These are phyloP conservation scores for Pseudogymnoascus sp. DNA, from an alignment of 2,329 filamentous ascomycete species.

Conservation along the genomic window DNA sequence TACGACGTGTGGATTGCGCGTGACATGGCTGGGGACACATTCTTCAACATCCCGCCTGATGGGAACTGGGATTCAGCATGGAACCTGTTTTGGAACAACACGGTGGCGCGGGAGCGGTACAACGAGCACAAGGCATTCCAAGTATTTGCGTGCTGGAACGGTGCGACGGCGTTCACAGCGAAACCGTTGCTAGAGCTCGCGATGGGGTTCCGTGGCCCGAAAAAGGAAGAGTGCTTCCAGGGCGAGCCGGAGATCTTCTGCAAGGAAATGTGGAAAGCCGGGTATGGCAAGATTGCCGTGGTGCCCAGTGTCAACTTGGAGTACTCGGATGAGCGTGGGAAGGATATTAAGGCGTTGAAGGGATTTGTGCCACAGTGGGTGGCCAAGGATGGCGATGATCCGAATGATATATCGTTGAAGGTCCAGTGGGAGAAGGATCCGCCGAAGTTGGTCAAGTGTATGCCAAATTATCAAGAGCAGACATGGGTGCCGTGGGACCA, in stretches of 20 bases:
- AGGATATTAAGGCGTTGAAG: slow-evolving; percentile 41
- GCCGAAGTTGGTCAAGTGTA: slow-evolving; percentile 12
- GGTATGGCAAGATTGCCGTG: slow-evolving; percentile 47
- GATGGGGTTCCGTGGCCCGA: slow-evolving; percentile 38
- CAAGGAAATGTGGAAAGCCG: slow-evolving; percentile 48
- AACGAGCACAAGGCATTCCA: slow-evolving; percentile 42
- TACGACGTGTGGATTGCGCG: slow-evolving; percentile 53
- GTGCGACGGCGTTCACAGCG: slow-evolving; percentile 42
- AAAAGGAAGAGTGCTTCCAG: slow-evolving; percentile 41
- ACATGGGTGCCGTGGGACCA: slow-evolving; percentile 8
- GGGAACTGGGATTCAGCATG: slow-evolving; percentile 43
- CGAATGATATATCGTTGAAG: neutral
- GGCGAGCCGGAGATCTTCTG: slow-evolving; percentile 51
- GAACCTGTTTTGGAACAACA: slow-evolving; percentile 48
- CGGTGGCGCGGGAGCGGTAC: slow-evolving; percentile 30
- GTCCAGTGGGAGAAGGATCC: slow-evolving; percentile 8
- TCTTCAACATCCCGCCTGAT: slow-evolving; percentile 46
- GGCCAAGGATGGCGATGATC: slow-evolving; percentile 20
- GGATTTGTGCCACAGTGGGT: slow-evolving; percentile 39
- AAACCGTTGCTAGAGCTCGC: slow-evolving; percentile 38
- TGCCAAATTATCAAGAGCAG: slow-evolving; percentile 10
- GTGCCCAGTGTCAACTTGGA: slow-evolving; percentile 50
- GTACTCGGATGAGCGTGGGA: slow-evolving; percentile 41
- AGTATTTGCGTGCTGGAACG: slow-evolving; percentile 57
- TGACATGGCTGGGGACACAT: slow-evolving; percentile 44